These are phyloP conservation scores for Entophlyctis luteolus DNA, from an alignment of 192 early-diverging fungal species.

Conservation along the genomic window DNA sequence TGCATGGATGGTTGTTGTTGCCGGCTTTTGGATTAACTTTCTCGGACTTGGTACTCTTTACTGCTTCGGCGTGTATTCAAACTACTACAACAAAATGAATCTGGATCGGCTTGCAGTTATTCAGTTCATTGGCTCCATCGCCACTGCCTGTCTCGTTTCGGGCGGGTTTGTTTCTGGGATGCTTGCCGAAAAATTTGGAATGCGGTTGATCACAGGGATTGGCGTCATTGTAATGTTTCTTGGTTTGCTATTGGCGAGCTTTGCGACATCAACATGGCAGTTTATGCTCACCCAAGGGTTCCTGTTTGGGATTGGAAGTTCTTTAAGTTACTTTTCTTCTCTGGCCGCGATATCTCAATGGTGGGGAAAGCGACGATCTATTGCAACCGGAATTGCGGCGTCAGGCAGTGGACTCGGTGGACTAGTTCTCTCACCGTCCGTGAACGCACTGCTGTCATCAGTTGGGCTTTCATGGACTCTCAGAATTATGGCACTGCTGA, in stretches of 20 bases:
- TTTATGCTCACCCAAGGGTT: constrained; percentile 70
- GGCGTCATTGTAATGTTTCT: background rate
- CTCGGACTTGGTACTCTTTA: constrained; percentile 11
- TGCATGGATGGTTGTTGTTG: background rate
- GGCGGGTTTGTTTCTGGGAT: background rate
- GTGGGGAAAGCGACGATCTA: constrained; percentile 58
- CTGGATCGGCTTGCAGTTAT: background rate
- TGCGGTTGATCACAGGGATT: background rate
- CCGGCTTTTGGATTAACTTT: constrained; percentile 4
- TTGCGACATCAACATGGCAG: constrained; percentile 59
- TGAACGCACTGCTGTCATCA: constrained; percentile 51
- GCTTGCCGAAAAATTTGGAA: constrained; percentile 2
- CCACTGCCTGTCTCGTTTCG: background rate
- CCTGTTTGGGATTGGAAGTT: constrained; percentile 66
- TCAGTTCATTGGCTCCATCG: background rate
- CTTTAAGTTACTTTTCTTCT: constrained; percentile 60
- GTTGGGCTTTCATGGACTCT: constrained; percentile 65
- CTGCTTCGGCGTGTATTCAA: constrained; percentile 1
- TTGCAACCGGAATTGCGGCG: constrained; percentile 73
- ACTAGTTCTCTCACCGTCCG: constrained; percentile 58
- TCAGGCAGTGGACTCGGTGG: constrained; percentile 68
- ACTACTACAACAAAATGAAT: background rate
- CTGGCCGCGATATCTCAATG: constrained; percentile 65
- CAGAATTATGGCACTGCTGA: constrained; percentile 60
- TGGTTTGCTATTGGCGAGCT: constrained; percentile 6